These are phyloP conservation scores for Calamus simplicifolius DNA, from an alignment of 176 grass and related monocot species.

Conservation along the genomic window DNA sequence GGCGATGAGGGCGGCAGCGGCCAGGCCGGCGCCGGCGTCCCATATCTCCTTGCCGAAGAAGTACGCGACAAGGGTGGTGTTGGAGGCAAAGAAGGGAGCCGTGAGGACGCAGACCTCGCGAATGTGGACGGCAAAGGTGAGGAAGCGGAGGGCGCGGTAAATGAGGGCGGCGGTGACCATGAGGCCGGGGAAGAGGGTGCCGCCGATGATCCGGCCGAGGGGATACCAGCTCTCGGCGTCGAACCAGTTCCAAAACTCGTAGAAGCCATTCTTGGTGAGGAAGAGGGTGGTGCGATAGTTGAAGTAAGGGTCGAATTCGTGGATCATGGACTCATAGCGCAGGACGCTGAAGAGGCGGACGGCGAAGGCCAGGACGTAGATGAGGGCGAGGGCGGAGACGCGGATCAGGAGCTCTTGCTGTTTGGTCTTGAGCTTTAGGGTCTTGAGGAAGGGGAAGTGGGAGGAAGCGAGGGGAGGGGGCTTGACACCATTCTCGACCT, in stretches of 20 bases:
- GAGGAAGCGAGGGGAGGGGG: constrained; percentile 23
- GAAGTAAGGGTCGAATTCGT: constrained; percentile 99
- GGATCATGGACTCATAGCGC: constrained; percentile 99
- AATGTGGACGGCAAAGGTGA: constrained; percentile 87
- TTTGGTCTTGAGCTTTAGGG: constrained; percentile 73
- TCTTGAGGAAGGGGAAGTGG: constrained; percentile 45
- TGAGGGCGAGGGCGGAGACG: constrained; percentile 67
- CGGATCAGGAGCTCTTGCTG: constrained; percentile 97
- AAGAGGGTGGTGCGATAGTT: constrained; percentile 98
- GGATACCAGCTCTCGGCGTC: constrained; percentile 99
- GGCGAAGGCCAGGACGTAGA: constrained; percentile 94
- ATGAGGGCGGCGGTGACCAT: constrained; percentile 95
- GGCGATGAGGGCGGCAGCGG: constrained; percentile 85
- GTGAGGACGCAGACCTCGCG: constrained; percentile 98
- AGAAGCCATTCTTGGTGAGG: constrained; percentile 68
- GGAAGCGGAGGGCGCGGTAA: constrained; percentile 61
- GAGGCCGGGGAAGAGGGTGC: constrained; percentile 85
- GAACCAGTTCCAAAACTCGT: constrained; percentile 99
- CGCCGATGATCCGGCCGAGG: constrained; percentile 85
- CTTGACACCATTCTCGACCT: constrained; percentile 19
- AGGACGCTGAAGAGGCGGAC: constrained; percentile 96
- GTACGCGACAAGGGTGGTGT: constrained; percentile 95
- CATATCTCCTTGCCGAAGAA: constrained; percentile 99
- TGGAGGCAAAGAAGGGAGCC: constrained; percentile 90
- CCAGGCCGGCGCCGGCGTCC: constrained; percentile 80